phyloP scores from a whole-genome alignment of 257 asterid genomes.

The Sherardia arvensis region DNA sequence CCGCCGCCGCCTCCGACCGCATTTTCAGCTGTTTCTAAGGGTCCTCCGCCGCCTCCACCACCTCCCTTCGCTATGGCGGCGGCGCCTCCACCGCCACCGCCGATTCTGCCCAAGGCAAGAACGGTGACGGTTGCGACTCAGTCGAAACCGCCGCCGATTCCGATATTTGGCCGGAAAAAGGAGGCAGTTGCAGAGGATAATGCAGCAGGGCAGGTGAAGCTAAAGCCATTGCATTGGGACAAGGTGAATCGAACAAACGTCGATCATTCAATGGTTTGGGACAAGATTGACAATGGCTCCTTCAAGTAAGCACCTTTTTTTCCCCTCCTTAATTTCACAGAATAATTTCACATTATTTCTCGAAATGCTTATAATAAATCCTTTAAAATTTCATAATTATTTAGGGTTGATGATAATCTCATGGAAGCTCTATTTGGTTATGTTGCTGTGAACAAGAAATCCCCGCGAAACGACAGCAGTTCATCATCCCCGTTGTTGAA shows the following conservation, averaged over 20 bases:
- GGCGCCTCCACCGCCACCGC: slow-evolving; percentile 32
- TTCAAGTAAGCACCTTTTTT: slow-evolving; percentile 55
- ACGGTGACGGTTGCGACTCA: slow-evolving; percentile 14
- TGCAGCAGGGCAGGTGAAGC: slow-evolving; percentile 39
- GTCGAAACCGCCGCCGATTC: slow-evolving; percentile 26
- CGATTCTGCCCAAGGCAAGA: slow-evolving; percentile 30
- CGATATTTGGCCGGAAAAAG: slow-evolving; percentile 20
- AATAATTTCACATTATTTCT: not conserved
- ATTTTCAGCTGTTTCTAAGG: slow-evolving; percentile 14
- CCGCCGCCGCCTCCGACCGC: slow-evolving; percentile 11
- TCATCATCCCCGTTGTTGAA: slow-evolving; percentile 20
- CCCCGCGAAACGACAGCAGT: slow-evolving; percentile 31
- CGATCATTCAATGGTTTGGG: slow-evolving; percentile 94
- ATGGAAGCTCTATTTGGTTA: slow-evolving; percentile 96
- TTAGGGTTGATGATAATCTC: slow-evolving; percentile 84
- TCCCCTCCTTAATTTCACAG: not conserved
- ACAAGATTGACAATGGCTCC: slow-evolving; percentile 81
- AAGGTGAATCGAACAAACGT: slow-evolving; percentile 63
- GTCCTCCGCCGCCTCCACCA: slow-evolving; percentile 44
- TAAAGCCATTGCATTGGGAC: slow-evolving; percentile 93
- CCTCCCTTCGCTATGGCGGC: slow-evolving; percentile 28
- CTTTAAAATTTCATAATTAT: not conserved
- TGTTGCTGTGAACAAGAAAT: slow-evolving; percentile 70
- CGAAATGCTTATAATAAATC: not conserved
- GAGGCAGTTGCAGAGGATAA: slow-evolving; percentile 24